phyloP scores from a whole-genome alignment of 202 grass and related monocot species.

The Schoenoplectus triqueter region DNA sequence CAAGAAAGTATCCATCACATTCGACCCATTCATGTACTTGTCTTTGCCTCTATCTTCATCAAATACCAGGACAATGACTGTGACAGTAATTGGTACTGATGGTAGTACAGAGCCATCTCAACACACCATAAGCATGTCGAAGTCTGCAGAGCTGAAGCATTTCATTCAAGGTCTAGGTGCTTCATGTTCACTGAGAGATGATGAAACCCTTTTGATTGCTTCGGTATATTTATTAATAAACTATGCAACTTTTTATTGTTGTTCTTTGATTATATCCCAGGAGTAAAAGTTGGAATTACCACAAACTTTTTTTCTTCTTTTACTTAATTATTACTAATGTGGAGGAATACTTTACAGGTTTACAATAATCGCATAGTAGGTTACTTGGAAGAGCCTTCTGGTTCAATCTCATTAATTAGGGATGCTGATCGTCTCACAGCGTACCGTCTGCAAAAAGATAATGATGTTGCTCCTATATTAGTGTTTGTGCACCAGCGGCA shows the following conservation, averaged over 20 bases:
- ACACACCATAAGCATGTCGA: conserved; percentile 75
- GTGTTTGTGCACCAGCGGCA: conserved; percentile 83
- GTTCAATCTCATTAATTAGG: conserved; percentile 82
- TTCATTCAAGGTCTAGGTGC: conserved; percentile 66
- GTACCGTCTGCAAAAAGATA: conserved; percentile 77
- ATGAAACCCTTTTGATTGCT: conserved; percentile 78
- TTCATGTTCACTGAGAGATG: conserved; percentile 70
- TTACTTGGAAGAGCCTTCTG: conserved; percentile 84
- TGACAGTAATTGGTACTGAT: conserved; percentile 69
- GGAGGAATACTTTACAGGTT: conserved; percentile 49
- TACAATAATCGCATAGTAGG: conserved; percentile 75
- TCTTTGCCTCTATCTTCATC: conserved; percentile 88
- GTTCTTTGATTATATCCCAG: conserved; percentile 28
- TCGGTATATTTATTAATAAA: conserved; percentile 59
- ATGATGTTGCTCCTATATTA: conserved; percentile 60
- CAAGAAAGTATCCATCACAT: conserved; percentile 90
- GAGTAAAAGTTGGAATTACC: conserved; percentile 26
- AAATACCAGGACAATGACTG: conserved; percentile 85
- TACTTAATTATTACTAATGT: not conserved
- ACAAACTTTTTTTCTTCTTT: not conserved
- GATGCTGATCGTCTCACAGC: conserved; percentile 86
- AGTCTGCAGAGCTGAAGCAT: conserved; percentile 72
- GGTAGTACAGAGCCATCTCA: conserved; percentile 59
- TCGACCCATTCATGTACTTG: conserved; percentile 97
- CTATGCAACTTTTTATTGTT: conserved; percentile 39